These are phyloP conservation scores for Gelatoporia subvermispora DNA, from an alignment of 768 basidiomycete genomes.

Conservation along the genomic window DNA sequence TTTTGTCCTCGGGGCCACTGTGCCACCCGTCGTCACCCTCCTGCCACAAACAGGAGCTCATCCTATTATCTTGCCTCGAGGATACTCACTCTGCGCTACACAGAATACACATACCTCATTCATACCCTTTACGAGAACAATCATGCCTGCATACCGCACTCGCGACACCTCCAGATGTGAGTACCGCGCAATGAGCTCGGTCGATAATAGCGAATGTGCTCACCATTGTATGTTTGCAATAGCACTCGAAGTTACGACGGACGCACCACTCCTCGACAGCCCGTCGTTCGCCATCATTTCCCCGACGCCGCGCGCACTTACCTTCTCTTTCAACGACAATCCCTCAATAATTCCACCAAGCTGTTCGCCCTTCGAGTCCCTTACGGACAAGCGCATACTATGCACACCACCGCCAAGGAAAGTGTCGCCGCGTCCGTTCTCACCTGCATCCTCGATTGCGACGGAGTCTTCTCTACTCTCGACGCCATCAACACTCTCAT, in stretches of 20 bases:
- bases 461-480: slow-evolving; percentile 26
- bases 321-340: slow-evolving; percentile 43
- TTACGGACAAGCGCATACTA: slow-evolving; percentile 38
- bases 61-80: slow-evolving; percentile 28
- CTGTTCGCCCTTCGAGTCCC: slow-evolving; percentile 71
- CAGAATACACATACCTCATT: slow-evolving; percentile 25
- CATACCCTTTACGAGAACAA: slow-evolving; percentile 30
- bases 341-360: slow-evolving; percentile 62
- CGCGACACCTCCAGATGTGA: slow-evolving; percentile 62
- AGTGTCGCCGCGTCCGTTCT: slow-evolving; percentile 32
- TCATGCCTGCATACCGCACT: slow-evolving; percentile 79
- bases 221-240: slow-evolving; percentile 15
- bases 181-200: slow-evolving; percentile 11
- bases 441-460: slow-evolving; percentile 39
- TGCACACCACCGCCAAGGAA: slow-evolving; percentile 36
- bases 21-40: slow-evolving; percentile 44
- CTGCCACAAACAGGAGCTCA: slow-evolving; percentile 35
- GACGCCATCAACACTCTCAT: slow-evolving; percentile 24
- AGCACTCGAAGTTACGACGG: slow-evolving; percentile 78
- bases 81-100: slow-evolving; percentile 20
- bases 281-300: slow-evolving; percentile 56
- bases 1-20: slow-evolving; percentile 47
- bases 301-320: slow-evolving; percentile 67
- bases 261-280: slow-evolving; percentile 41
- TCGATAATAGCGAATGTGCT: slow-evolving; percentile 1